Conservation (phyloP, 345 rosid genomes). For the Bruguiera gymnorhiza region DNA sequence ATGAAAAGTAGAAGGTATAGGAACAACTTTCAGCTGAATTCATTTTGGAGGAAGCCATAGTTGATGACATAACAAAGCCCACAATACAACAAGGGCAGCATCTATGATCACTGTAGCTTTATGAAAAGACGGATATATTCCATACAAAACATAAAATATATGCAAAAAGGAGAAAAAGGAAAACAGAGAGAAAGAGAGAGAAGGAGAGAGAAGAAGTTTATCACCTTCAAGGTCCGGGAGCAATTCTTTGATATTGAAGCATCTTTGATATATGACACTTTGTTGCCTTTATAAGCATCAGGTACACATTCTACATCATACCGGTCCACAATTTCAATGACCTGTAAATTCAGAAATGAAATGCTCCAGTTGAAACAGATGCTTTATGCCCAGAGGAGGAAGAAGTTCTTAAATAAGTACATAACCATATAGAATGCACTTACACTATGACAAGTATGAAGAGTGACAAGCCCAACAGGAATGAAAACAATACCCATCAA, state of each 20-base stretch:
- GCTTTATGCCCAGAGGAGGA: background rate
- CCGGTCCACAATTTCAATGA: slow-evolving; percentile 62
- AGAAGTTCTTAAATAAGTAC: slow-evolving; percentile 4
- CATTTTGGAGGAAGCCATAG: background rate
- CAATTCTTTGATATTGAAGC: slow-evolving; percentile 60
- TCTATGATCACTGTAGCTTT: background rate
- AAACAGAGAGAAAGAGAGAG: no score
- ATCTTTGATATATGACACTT: slow-evolving; percentile 54
- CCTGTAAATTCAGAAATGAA: slow-evolving; percentile 40
- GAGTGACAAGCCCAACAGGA: slow-evolving; percentile 61
- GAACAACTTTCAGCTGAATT: slow-evolving; percentile 1
- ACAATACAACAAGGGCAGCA: background rate
- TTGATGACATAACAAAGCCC: slow-evolving; percentile 3
- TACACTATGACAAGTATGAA: slow-evolving; percentile 65
- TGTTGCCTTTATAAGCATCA: slow-evolving; percentile 47
- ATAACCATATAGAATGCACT: slow-evolving; percentile 16
- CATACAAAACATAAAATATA: background rate
- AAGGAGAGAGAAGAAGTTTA: background rate
- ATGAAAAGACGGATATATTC: no score
- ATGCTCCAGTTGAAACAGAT: slow-evolving; percentile 2
- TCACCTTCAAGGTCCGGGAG: slow-evolving; percentile 57
- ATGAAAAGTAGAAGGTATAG: background rate
- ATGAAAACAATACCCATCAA: slow-evolving; percentile 53
- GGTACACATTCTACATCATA: slow-evolving; percentile 74
- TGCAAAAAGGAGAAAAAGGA: background rate